A percentile compares a stretch with the other conserved stretches of the same genome.
phyloP scores from a whole-genome alignment of 2,329 filamentous ascomycete genomes.

The Neopestalotiopsis sp. region DNA sequence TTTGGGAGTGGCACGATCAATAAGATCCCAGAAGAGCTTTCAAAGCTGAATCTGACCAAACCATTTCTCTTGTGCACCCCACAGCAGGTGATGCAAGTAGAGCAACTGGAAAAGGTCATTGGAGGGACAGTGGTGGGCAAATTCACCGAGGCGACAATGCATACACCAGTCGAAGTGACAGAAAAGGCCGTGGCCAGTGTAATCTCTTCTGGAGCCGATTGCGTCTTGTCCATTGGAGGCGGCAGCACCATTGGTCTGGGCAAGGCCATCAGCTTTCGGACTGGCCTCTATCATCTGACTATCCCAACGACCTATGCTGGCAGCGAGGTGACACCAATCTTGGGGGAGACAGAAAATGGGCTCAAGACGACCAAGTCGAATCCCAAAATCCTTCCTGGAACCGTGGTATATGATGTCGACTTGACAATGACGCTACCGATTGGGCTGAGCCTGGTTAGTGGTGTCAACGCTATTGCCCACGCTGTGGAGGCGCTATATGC shows the following conservation, averaged over 20 bases:
- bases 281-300: conserved; percentile 58
- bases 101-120: conserved; percentile 25
- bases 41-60: conserved; percentile 50
- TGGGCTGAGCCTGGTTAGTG: conserved; percentile 60
- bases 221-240: conserved; percentile 64
- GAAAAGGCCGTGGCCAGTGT: conserved; percentile 57
- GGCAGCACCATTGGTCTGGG: conserved; percentile 68
- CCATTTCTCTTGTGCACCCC: conserved; percentile 64
- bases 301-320: conserved; percentile 68
- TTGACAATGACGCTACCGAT: conserved; percentile 64
- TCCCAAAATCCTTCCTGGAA: conserved; percentile 63
- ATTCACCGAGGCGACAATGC: conserved; percentile 65
- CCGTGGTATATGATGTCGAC: conserved; percentile 70
- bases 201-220: conserved; percentile 52
- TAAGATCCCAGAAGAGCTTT: conserved; percentile 49
- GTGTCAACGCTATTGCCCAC: conserved; percentile 71
- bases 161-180: conserved; percentile 54
- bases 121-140: conserved; percentile 31
- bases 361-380: conserved; percentile 63
- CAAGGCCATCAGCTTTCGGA: conserved; percentile 61
- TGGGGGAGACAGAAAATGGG: conserved; percentile 66
- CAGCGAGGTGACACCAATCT: conserved; percentile 69
- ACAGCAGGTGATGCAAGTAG: conserved; percentile 51
- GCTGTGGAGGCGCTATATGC: conserved; percentile 70
- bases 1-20: conserved; percentile 61